Evolutionary conservation across 176 grass and related monocot species (phyloP), one percentile per base, ranked within the genome.

Genomic region (Zea luxurians): DNA sequence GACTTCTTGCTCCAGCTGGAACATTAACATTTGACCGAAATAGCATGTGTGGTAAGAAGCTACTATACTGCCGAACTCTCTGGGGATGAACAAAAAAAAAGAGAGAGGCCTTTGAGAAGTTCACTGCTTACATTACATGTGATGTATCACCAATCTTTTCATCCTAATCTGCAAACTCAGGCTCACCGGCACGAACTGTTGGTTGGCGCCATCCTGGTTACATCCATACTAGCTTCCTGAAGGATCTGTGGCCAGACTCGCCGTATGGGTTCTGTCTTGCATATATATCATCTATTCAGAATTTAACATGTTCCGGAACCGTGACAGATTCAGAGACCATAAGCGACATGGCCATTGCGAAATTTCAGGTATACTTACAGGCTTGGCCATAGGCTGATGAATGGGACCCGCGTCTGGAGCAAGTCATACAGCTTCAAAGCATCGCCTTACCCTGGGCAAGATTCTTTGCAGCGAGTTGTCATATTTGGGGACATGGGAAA

Each of bases 401-500:
- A 94, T 13, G 80, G 87, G 43, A 86, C 87, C 15, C 74, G 72
- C 38, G 55, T 92, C 48, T 98, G 91, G 91, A 93, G 91, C 50
- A 80, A 78, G 67, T 61, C 83, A 74, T 98, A 92, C 47, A 94
- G 75, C 63, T 98, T 98, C 64, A 86, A 68, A 73, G 91, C 95
- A 65, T 92, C 95, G 17, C 91, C 95, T 75, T 98, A 92, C 67
- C 95, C 91, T 46, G 91, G 89, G 46, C 89, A 94, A 78, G 77
- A 92, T 80, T 98, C 91, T 50, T 60, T 98, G 68, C 91, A 94
- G 73, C 65, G 78, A 43, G 83, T 98, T 48, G 78, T 94, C 48
- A 94, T 94, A 86, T 94, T 94, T 78, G 95, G 95, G 48, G 95
- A 97, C 53, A 97, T 94, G 95, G 95, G 89, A 64, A 97, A 97